Evolutionary conservation across 2,329 filamentous ascomycete species (phyloP).

Genomic region (Microdochium trichocladiopsis): DNA sequence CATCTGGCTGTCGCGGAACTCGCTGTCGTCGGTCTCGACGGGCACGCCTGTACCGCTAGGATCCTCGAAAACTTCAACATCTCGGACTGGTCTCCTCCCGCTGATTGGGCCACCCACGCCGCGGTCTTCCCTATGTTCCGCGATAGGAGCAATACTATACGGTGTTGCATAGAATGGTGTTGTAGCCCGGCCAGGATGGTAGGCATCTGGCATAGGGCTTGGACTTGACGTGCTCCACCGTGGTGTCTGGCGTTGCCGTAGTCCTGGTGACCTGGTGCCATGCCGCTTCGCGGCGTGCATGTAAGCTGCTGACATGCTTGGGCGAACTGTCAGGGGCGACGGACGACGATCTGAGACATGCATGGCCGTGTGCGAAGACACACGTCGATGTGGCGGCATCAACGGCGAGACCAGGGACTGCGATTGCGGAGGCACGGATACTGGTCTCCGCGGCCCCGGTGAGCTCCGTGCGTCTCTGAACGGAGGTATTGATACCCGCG

Average conservation of each 20-base stretch:
- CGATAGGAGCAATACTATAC: constrained; percentile 52
- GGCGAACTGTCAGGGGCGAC: neutral
- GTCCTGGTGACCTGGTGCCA: constrained; percentile 51
- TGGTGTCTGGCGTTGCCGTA: constrained; percentile 42
- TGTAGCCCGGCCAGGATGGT: constrained; percentile 25
- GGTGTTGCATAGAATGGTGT: constrained; percentile 70
- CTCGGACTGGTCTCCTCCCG: constrained; percentile 25
- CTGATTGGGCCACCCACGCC: constrained; percentile 8
- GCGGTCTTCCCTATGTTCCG: constrained; percentile 18
- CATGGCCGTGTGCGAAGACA: neutral
- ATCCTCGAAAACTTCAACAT: constrained; percentile 14
- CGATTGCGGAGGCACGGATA: neutral
- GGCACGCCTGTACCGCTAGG: neutral
- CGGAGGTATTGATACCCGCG: neutral
- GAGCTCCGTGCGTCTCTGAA: neutral
- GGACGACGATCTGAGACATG: neutral
- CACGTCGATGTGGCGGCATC: neutral
- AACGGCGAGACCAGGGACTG: neutral
- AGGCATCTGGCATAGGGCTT: constrained; percentile 29
- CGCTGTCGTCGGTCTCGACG: constrained; percentile 14
- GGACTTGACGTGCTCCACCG: constrained; percentile 43
- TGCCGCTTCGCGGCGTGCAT: constrained; percentile 32
- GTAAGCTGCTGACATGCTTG: neutral
- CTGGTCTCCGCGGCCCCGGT: neutral
- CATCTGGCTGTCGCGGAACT: constrained; percentile 17